Base-by-base conservation (phyloP, 169 alveolate genomes). In the Plasmodium gaboni region DNA sequence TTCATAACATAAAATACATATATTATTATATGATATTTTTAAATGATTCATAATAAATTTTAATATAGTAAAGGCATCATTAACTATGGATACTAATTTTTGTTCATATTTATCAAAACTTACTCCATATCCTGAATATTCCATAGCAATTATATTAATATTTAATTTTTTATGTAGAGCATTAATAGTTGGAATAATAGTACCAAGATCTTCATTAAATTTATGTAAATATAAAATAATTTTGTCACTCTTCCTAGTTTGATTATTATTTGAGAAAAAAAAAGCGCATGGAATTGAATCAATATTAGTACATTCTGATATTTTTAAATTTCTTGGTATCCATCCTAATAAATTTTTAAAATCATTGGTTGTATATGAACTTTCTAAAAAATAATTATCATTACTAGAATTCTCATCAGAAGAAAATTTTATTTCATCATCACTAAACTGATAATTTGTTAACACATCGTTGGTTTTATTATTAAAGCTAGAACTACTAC, bases 291-390 rank as follows among this genome's bases (percentile, higher is more conserved):
- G 89, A 44, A 78, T 78, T 42, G 89, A 78, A 42, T 78, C 89
- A 2, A 72, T 78, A n/a, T 70, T 59, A 17, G 44, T 51, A 42
- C 78, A 76, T 50, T 78, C 89, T 46, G 26, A 12, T 46, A 78
- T 24, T 65, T 50, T 70, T 44, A 78, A 78, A 78, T 53, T 78
- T 38, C 89, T 78, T 51, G 89, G 89, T 64, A 78, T 70, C 89
- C 89, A 78, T 78, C 89, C 89, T 48, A 78, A 50, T 68, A 78
- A 78, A 78, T 78, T 78, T 78, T 78, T 78, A 65, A 78, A 78
- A 38, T 78, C 89, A 78, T 78, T 65, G 38, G 51, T 78, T 17
- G 89, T 78, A 19, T 78, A 78, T 19, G 89, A 50, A 57, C 89
- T 78, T 78, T 78, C 89, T 24, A 69, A 78, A 53, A 50, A 63